A percentile compares a stretch with the other conserved stretches of the same genome.
Evolutionary conservation across 2,329 filamentous ascomycete genomes (phyloP).

Genomic region (Fusarium sacchari): DNA sequence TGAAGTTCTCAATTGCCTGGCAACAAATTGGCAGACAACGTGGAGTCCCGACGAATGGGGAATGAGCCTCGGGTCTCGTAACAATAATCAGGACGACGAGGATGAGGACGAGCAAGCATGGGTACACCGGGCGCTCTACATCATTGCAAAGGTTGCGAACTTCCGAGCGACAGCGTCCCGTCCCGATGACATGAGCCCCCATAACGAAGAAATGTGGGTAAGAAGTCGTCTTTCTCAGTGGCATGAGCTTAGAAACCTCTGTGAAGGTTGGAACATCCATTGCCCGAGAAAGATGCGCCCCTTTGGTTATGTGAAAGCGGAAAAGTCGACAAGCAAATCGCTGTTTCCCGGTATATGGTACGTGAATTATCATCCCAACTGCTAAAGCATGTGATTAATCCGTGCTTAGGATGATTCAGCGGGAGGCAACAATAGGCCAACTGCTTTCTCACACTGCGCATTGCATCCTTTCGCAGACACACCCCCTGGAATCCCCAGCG

Average conservation of each 20-base stretch:
- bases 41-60: constrained; percentile 95
- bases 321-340: constrained; percentile 74
- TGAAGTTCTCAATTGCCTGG: constrained; percentile 88
- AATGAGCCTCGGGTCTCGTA: constrained; percentile 74
- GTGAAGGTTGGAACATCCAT: constrained; percentile 81
- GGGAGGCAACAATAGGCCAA: constrained; percentile 81
- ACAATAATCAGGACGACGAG: constrained; percentile 56
- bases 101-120: constrained; percentile 73
- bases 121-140: constrained; percentile 89
- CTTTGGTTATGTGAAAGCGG: constrained; percentile 77
- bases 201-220: constrained; percentile 71
- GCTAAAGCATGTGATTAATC: background rate
- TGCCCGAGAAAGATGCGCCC: constrained; percentile 90
- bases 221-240: constrained; percentile 78
- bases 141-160: constrained; percentile 87
- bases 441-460: constrained; percentile 91
- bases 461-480: constrained; percentile 80
- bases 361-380: constrained; percentile 37
- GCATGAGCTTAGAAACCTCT: constrained; percentile 81
- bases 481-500: constrained; percentile 73
- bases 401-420: constrained; percentile 76
- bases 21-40: constrained; percentile 85
- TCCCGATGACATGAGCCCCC: constrained; percentile 67
- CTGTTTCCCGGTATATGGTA: constrained; percentile 89
- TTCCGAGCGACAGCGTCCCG: constrained; percentile 78